phyloP scores from a whole-genome alignment of 1,284 basidiomycete genomes.

The Ganoderma resinaceum region DNA sequence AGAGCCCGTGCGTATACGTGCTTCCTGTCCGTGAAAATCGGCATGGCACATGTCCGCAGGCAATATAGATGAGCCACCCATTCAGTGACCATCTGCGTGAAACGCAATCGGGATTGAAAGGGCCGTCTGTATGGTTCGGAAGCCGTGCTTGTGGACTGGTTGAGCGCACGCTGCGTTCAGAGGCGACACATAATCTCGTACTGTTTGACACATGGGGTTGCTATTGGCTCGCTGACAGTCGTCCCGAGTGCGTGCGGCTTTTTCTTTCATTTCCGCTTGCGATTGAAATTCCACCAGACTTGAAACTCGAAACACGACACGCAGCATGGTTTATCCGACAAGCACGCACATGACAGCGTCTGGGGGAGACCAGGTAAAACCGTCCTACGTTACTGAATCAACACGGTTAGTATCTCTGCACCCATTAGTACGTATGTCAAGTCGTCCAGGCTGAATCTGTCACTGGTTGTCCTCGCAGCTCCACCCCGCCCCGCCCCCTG shows the following conservation, averaged over 20 bases:
- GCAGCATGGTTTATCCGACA: not conserved
- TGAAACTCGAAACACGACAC: not conserved
- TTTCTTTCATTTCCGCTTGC: not conserved
- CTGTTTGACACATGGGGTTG: not conserved
- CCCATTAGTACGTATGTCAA: not conserved
- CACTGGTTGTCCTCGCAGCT: not conserved
- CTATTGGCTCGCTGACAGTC: not conserved
- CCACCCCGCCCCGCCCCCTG: not conserved
- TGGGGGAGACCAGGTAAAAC: not conserved
- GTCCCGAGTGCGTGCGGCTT: not conserved
- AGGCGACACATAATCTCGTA: not conserved
- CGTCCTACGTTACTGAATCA: not conserved
- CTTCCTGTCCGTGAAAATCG: conserved; percentile 30
- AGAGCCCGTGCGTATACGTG: conserved; percentile 8
- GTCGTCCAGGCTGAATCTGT: not conserved
- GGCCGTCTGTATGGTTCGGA: not conserved
- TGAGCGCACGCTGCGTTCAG: not conserved
- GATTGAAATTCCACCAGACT: not conserved
- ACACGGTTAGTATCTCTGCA: not conserved
- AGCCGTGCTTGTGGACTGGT: not conserved
- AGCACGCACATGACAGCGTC: not conserved
- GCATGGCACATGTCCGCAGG: conserved; percentile 21
- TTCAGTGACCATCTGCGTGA: not conserved
- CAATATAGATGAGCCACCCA: not conserved
- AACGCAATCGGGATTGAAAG: not conserved